Conservation (phyloP, 2,329 filamentous ascomycete genomes). For the Verticillium longisporum region DNA sequence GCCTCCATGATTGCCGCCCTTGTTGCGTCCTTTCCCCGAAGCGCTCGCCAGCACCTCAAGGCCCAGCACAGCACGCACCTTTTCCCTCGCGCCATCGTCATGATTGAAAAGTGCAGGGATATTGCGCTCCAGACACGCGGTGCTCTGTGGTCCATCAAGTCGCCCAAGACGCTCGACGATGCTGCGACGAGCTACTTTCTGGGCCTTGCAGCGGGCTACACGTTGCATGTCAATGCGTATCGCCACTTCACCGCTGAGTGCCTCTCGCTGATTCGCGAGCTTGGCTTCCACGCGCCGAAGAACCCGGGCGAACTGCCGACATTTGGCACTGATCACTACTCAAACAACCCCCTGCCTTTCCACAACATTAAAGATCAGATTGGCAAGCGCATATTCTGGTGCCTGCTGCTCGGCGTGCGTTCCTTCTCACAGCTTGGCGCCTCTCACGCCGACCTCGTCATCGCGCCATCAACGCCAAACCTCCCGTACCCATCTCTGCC, state of each 20-base stretch:
- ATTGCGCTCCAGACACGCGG: constrained; percentile 64
- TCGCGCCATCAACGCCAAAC: constrained; percentile 68
- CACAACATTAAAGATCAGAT: constrained; percentile 69
- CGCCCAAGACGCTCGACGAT: constrained; percentile 42
- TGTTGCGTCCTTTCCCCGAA: constrained; percentile 73
- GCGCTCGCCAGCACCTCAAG: constrained; percentile 63
- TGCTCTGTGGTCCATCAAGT: constrained; percentile 38
- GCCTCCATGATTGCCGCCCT: constrained; percentile 68
- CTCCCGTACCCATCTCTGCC: constrained; percentile 76
- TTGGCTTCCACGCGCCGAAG: constrained; percentile 57
- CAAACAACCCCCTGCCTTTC: constrained; percentile 39
- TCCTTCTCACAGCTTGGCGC: constrained; percentile 70
- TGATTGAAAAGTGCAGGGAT: constrained; percentile 65
- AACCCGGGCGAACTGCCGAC: constrained; percentile 28
- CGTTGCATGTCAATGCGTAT: constrained; percentile 59
- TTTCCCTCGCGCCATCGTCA: constrained; percentile 61
- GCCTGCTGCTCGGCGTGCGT: constrained; percentile 67
- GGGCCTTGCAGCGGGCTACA: constrained; percentile 60
- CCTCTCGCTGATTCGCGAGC: constrained; percentile 59
- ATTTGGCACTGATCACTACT: constrained; percentile 31
- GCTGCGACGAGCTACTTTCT: constrained; percentile 72
- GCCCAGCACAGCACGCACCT: constrained; percentile 55
- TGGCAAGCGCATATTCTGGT: constrained; percentile 78
- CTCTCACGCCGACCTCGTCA: constrained; percentile 62
- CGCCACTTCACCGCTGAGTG: constrained; percentile 68